Base-by-base conservation (phyloP, 148 eudicot species). In the Vaccinium macrocarpon region DNA sequence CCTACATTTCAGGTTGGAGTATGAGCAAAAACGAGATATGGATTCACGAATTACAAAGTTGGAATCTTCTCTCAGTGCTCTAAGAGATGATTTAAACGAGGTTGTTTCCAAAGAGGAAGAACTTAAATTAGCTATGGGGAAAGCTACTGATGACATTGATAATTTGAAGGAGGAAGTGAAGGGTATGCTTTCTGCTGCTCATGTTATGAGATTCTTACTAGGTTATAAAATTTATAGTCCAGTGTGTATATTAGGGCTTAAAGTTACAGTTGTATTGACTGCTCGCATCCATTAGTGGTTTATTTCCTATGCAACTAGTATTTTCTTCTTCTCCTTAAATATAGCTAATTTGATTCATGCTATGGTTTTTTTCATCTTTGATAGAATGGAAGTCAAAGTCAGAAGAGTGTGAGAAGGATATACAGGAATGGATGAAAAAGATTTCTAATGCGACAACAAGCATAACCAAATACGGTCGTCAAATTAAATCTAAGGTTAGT, bases 21-120 rank as follows among this genome's bases (percentile, higher is more conserved):
- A 97, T 89, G 99, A 97, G 85, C 92, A 94, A 84, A 94, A 93
- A 87, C 94, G 96, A 84, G 96, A 94, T 88, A 83, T 92, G 84
- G 98, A 91, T 66, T 95, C 98, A 82, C 93, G 95, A 62, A 90
- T 97, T 84, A 35, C 86, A 19, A 92, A 95, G 92, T 86, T 97
- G 79, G 94, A 95, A 86, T 86, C 93, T 81, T 89, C 98, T 73
- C 88, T 93, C 32, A 68, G 59, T 87, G 87, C 90, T 55, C 87
- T 94, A 52, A 87, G 86, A 82, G 86, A 82, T 86, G 82, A 87
- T 29, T 91, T 93, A 46, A 87, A 91, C 78, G 90, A 89, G 80
- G 88, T 91, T 80, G 86, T 90, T 87, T 87, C 88, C 77, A 88
- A 85, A 81, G 94, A 95, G 85, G 88, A 62, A 66, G 91, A 88